Percentiles rank a stretch among this genome's conserved stretches.
Conservation (phyloP, 1,284 basidiomycete species). For the Trametes polyzona region DNA sequence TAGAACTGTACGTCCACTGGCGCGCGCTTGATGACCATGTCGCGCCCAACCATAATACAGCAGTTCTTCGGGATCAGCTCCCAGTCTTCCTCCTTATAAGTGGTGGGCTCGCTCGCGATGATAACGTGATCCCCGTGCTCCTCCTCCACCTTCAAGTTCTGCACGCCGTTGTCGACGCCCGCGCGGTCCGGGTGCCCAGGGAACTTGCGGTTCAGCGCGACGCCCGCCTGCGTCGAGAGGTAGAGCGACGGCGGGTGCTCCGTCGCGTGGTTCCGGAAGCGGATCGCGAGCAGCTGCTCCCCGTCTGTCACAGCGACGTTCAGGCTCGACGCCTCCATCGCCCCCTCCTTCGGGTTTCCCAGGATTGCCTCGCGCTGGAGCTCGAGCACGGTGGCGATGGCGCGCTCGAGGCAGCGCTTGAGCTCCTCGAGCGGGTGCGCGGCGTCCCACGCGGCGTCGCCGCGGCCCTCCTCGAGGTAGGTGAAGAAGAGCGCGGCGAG, state of each 20-base stretch:
- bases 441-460: conserved; percentile 32
- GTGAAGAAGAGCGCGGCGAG: conserved; percentile 43
- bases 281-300: conserved; percentile 36
- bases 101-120: conserved; percentile 42
- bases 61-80: conserved; percentile 38
- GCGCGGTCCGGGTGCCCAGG: conserved; percentile 40
- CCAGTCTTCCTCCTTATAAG: conserved; percentile 39
- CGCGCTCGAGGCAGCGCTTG: conserved; percentile 35
- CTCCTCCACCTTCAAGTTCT: conserved; percentile 29
- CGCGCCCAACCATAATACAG: conserved; percentile 37
- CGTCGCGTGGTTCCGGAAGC: conserved; percentile 40
- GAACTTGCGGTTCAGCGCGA: conserved; percentile 42
- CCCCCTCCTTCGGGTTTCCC: conserved; percentile 13
- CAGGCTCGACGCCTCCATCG: conserved; percentile 33
- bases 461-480: conserved; percentile 34
- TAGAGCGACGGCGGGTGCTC: conserved; percentile 43
- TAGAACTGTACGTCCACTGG: conserved; percentile 28
- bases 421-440: conserved; percentile 37
- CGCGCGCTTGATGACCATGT: conserved; percentile 31
- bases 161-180: conserved; percentile 24
- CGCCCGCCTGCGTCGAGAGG: conserved; percentile 41
- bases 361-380: conserved; percentile 30
- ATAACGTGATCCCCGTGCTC: conserved; percentile 41
- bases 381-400: conserved; percentile 33
- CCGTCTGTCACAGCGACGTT: conserved; percentile 41